Evolutionary conservation across 768 basidiomycete genomes (phyloP).

Genomic region (Boletus patriciae): DNA sequence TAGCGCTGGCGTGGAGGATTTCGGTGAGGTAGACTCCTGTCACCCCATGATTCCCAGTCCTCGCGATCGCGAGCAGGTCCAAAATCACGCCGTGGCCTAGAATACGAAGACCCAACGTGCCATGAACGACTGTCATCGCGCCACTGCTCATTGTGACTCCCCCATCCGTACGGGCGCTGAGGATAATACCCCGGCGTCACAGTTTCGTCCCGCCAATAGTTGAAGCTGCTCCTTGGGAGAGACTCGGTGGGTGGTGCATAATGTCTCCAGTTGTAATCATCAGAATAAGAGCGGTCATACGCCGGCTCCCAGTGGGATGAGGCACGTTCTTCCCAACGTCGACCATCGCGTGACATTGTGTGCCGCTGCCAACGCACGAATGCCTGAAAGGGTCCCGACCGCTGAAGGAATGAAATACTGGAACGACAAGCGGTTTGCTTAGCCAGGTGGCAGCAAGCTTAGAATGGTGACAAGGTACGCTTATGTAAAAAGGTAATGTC

Average conservation of each 20-base stretch:
- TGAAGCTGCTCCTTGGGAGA: constrained; percentile 9
- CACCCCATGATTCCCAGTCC: constrained; percentile 5
- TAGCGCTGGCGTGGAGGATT: constrained; percentile 8
- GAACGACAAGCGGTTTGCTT: not conserved
- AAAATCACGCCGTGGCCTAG: constrained; percentile 7
- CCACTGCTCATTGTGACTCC: constrained; percentile 12
- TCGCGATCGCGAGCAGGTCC: constrained; percentile 7
- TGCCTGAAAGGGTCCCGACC: not conserved
- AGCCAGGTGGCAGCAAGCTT: not conserved
- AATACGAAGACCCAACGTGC: constrained; percentile 9
- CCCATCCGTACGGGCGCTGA: constrained; percentile 7
- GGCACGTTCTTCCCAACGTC: constrained; percentile 11
- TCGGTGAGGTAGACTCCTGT: constrained; percentile 1
- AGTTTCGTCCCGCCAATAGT: constrained; percentile 28
- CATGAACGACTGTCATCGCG: constrained; percentile 9
- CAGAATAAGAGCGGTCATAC: constrained; percentile 1
- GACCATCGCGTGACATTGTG: constrained; percentile 19
- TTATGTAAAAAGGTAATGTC: constrained; percentile 1
- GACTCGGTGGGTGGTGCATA: constrained; percentile 6
- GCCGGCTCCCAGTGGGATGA: constrained; percentile 7
- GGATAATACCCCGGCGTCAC: not conserved
- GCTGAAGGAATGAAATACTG: constrained; percentile 20
- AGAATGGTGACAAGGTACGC: not conserved
- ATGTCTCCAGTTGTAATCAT: constrained; percentile 11
- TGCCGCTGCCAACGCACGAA: constrained; percentile 8